phyloP scores from a whole-genome alignment of 129 eudicot species.

The Pittosporum tobira region DNA sequence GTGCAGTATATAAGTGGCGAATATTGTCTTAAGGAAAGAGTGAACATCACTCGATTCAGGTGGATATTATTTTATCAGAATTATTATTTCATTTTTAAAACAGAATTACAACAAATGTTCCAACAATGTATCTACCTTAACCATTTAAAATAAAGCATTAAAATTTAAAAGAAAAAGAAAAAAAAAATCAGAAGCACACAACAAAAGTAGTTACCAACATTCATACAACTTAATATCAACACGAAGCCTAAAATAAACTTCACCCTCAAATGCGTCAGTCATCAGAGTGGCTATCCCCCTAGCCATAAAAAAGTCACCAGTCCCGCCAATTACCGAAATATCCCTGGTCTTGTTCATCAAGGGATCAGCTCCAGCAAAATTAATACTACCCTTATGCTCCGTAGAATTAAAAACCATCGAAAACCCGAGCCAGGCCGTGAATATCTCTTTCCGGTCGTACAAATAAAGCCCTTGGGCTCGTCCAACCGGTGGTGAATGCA shows the following conservation, averaged over 20 bases:
- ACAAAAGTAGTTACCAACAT: conserved; percentile 67
- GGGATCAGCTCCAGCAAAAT: conserved; percentile 73
- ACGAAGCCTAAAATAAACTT: conserved; percentile 62
- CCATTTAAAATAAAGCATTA: no score
- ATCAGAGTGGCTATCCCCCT: conserved; percentile 63
- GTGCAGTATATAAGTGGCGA: no score
- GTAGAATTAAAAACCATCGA: conserved; percentile 63
- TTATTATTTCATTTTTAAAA: no score
- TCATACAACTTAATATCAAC: conserved; percentile 59
- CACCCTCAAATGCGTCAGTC: conserved; percentile 71
- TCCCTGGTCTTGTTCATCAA: conserved; percentile 74
- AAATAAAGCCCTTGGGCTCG: conserved; percentile 68
- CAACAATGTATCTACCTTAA: no score
- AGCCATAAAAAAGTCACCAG: conserved; percentile 77
- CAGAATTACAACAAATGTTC: no score
- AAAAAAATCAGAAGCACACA: no score
- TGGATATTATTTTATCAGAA: no score
- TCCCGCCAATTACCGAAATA: conserved; percentile 70
- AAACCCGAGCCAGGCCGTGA: conserved; percentile 54
- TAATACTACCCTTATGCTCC: conserved; percentile 44
- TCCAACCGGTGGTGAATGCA: conserved; percentile 58
- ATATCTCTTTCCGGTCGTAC: conserved; percentile 43
- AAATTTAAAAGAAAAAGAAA: no score
- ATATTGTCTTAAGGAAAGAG: no score
- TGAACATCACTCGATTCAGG: no score